These are phyloP conservation scores for Colletotrichum sp. DNA, from an alignment of 2,329 filamentous ascomycete genomes.

Conservation along the genomic window DNA sequence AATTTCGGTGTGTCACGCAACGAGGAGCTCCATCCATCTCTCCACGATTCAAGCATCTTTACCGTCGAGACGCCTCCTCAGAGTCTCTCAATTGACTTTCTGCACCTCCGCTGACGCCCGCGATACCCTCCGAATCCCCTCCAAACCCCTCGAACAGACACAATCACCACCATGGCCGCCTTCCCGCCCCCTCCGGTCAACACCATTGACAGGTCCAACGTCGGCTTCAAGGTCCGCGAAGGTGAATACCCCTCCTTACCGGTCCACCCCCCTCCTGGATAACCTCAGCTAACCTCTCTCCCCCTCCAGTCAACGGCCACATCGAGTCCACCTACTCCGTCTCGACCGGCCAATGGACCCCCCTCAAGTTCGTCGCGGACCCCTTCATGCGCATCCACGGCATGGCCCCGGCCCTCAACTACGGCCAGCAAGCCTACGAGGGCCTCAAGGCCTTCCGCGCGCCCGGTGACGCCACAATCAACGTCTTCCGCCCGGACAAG, in stretches of 20 bases:
- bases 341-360: constrained; percentile 76
- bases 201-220: constrained; percentile 90
- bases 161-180: constrained; percentile 43
- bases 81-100: neutral
- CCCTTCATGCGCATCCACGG: constrained; percentile 90
- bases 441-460: constrained; percentile 96
- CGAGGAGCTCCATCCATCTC: neutral
- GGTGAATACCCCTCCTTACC: constrained; percentile 52
- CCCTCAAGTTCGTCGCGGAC: constrained; percentile 79
- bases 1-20: constrained; percentile 5
- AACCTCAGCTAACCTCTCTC: neutral
- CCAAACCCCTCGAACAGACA: neutral
- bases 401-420: constrained; percentile 95
- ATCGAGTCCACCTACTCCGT: constrained; percentile 85
- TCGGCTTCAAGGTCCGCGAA: constrained; percentile 92
- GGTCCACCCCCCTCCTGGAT: neutral
- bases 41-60: neutral
- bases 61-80: neutral
- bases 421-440: constrained; percentile 97
- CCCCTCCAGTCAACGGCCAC: constrained; percentile 82
- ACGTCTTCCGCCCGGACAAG: constrained; percentile 85
- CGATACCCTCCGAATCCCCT: neutral
- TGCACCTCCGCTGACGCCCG: neutral
- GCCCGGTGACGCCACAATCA: constrained; percentile 71
- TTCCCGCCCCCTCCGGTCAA: constrained; percentile 81